These are phyloP conservation scores for Phytophthora rubi DNA, from an alignment of 352 stramenopile species.

Conservation along the genomic window DNA sequence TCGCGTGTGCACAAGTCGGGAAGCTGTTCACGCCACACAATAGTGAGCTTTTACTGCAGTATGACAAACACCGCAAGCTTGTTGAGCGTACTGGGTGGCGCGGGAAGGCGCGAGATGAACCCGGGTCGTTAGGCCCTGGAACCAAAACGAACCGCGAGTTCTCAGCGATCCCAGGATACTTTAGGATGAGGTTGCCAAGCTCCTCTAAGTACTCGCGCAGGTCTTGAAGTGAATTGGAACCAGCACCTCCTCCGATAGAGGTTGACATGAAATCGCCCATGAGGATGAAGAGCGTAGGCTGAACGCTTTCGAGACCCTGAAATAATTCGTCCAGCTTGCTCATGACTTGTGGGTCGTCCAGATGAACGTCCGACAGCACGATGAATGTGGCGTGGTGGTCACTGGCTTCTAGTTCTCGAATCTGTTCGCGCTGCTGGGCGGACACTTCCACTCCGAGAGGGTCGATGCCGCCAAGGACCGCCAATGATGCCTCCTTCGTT, in stretches of 20 bases:
- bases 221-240: constrained; percentile 76
- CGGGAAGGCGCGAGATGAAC: constrained; percentile 81
- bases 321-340: constrained; percentile 91
- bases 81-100: constrained; percentile 64
- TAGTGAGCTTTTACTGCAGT: constrained; percentile 1
- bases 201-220: constrained; percentile 91
- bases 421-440: constrained; percentile 79
- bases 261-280: constrained; percentile 95
- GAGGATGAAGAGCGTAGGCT: constrained; percentile 90
- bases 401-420: constrained; percentile 75
- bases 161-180: constrained; percentile 82
- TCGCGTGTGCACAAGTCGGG: constrained; percentile 75
- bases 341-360: constrained; percentile 93
- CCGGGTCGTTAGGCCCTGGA: constrained; percentile 92
- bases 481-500: constrained; percentile 72
- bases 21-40: constrained; percentile 42
- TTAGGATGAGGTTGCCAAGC: constrained; percentile 90
- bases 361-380: constrained; percentile 93
- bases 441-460: constrained; percentile 86
- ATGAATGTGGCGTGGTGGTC: constrained; percentile 93
- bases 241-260: constrained; percentile 72
- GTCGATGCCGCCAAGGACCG: constrained; percentile 80
- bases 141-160: constrained; percentile 93
- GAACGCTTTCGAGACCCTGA: constrained; percentile 79
- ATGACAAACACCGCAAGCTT: background rate